phyloP scores from a whole-genome alignment of 2,329 filamentous ascomycete species.

The Scytalidium sp. region DNA sequence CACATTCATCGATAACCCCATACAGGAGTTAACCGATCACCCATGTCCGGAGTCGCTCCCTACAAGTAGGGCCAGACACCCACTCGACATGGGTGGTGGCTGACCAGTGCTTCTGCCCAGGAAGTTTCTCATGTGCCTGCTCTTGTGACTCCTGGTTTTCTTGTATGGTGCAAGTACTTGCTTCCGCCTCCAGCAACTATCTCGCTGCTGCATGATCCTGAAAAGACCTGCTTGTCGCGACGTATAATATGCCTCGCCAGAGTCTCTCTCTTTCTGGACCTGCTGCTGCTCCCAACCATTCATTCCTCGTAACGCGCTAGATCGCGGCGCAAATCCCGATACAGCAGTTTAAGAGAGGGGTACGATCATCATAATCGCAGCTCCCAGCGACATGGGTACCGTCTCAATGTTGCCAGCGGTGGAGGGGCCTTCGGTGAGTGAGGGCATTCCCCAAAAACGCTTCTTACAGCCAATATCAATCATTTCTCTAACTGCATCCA shows the following conservation, averaged over 20 bases:
- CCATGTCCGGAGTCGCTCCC: no score
- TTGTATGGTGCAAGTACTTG: neutral
- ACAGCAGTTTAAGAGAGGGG: neutral
- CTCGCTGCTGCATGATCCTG: neutral
- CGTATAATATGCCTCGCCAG: neutral
- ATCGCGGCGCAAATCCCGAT: neutral
- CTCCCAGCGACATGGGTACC: conserved; percentile 4
- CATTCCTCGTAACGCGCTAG: neutral
- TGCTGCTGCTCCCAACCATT: neutral
- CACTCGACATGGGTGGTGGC: neutral
- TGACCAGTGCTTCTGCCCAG: neutral
- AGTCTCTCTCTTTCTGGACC: neutral
- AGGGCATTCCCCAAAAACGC: neutral
- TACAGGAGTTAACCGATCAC: no score
- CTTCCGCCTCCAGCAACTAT: neutral
- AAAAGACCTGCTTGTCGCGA: neutral
- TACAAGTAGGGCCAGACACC: neutral
- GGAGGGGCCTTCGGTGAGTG: conserved; percentile 10
- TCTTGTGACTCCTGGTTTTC: neutral
- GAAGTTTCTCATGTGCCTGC: neutral
- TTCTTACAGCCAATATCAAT: neutral
- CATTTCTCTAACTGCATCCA: conserved; percentile 10
- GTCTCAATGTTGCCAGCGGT: conserved; percentile 4
- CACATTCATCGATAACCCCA: no score
- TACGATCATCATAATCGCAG: neutral